These are phyloP conservation scores for Cladosporium sp. DNA, from an alignment of 2,329 filamentous ascomycete species.

Conservation along the genomic window DNA sequence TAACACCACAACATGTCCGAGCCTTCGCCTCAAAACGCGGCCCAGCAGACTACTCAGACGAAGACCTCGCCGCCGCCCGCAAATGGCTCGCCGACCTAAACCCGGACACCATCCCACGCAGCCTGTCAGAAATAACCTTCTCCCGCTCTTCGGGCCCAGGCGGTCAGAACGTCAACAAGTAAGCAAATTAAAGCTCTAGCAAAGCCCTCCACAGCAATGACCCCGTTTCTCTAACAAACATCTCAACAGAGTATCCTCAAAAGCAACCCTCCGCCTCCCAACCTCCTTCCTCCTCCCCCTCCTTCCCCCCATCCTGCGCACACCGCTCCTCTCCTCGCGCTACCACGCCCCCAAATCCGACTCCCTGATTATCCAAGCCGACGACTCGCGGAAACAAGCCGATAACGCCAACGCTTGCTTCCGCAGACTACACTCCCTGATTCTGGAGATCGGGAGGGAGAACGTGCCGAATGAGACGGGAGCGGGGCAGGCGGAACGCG, in stretches of 20 bases:
- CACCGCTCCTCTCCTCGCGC: slow-evolving; percentile 52
- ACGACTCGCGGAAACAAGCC: slow-evolving; percentile 62
- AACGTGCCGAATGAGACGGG: slow-evolving; percentile 63
- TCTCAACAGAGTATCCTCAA: slow-evolving; percentile 60
- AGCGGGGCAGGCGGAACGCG: slow-evolving; percentile 54
- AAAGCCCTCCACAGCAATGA: not conserved
- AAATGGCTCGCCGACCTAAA: slow-evolving; percentile 50
- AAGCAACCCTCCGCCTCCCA: slow-evolving; percentile 62
- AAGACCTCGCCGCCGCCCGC: slow-evolving; percentile 14
- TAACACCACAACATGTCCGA: not conserved
- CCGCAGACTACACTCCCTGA: slow-evolving; percentile 56
- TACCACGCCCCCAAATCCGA: slow-evolving; percentile 57
- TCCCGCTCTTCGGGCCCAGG: slow-evolving; percentile 65
- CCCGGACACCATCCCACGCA: slow-evolving; percentile 55
- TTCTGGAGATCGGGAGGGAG: slow-evolving; percentile 52
- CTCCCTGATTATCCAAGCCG: slow-evolving; percentile 61
- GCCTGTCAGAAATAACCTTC: slow-evolving; percentile 60
- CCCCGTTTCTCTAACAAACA: not conserved
- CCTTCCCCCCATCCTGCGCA: slow-evolving; percentile 56
- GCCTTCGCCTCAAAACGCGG: slow-evolving; percentile 10
- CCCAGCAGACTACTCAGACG: slow-evolving; percentile 1
- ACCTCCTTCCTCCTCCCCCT: slow-evolving; percentile 53
- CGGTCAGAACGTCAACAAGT: slow-evolving; percentile 72
- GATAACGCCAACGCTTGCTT: slow-evolving; percentile 62
- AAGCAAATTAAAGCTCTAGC: no score